phyloP scores from a whole-genome alignment of 2,329 filamentous ascomycete species.

The Paracorniculantispora psalliotae region DNA sequence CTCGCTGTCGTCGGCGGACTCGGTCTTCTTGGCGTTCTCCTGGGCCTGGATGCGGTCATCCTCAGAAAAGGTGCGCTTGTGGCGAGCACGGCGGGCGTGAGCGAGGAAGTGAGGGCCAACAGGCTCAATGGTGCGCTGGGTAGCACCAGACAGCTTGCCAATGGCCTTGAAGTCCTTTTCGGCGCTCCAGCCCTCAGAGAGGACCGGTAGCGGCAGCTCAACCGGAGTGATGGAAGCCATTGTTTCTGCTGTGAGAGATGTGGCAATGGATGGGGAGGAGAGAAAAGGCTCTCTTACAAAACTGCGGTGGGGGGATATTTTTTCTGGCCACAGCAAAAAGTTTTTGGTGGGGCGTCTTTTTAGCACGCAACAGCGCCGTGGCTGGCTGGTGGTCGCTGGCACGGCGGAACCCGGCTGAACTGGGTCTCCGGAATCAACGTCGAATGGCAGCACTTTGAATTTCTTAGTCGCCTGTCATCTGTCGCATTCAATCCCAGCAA shows the following conservation, averaged over 20 bases:
- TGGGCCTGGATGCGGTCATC: slow-evolving; percentile 97
- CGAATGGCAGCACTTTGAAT: background rate
- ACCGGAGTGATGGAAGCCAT: slow-evolving; percentile 65
- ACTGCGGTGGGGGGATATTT: slow-evolving; percentile 13
- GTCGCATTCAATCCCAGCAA: background rate
- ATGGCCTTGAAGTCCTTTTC: slow-evolving; percentile 91
- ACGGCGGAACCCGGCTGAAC: slow-evolving; percentile 22
- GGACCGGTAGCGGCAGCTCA: slow-evolving; percentile 63
- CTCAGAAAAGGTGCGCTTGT: slow-evolving; percentile 97
- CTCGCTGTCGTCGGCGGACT: slow-evolving; percentile 83
- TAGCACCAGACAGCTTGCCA: slow-evolving; percentile 69
- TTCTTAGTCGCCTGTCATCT: background rate
- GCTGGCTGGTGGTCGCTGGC: background rate
- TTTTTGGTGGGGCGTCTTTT: slow-evolving; percentile 11
- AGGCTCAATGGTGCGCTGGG: slow-evolving; percentile 86
- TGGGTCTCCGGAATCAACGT: slow-evolving; percentile 16
- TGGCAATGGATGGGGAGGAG: slow-evolving; percentile 18
- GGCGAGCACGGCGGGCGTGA: slow-evolving; percentile 89
- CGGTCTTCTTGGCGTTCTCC: slow-evolving; percentile 90
- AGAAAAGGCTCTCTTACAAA: slow-evolving; percentile 15
- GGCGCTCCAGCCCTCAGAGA: slow-evolving; percentile 75
- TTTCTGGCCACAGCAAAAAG: background rate
- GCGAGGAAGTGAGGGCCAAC: slow-evolving; percentile 97
- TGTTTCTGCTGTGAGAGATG: slow-evolving; percentile 16
- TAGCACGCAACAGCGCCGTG: background rate